These are phyloP conservation scores for Purshia tridentata DNA, from an alignment of 306 rosid genomes.

Conservation along the genomic window DNA sequence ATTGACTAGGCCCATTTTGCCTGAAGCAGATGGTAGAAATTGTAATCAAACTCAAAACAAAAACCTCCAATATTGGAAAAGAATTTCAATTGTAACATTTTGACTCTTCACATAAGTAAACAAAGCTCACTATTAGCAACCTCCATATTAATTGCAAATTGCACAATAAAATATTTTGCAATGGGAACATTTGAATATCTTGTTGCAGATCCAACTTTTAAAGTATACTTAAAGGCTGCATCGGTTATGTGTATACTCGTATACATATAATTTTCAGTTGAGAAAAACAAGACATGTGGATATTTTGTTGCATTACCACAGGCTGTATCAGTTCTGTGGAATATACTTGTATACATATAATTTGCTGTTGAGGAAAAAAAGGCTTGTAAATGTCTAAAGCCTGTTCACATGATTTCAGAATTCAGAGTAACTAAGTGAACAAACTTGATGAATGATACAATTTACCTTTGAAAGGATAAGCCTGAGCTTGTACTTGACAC, in stretches of 20 bases:
- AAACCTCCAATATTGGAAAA: neutral
- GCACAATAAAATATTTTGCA: neutral
- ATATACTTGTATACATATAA: neutral
- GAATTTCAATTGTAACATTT: neutral
- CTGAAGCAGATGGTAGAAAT: conserved; percentile 40
- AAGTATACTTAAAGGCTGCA: neutral
- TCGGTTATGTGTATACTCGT: neutral
- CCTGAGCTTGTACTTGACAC: conserved; percentile 47
- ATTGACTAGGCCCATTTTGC: conserved; percentile 64
- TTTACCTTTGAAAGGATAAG: conserved; percentile 62
- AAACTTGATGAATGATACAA: conserved; percentile 6
- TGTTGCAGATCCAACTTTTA: neutral
- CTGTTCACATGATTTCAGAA: neutral
- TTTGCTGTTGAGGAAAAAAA: neutral
- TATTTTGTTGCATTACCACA: neutral
- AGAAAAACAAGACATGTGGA: neutral
- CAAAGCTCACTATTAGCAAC: neutral
- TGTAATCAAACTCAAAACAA: conserved; percentile 1
- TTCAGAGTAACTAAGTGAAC: neutral
- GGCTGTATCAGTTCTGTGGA: neutral
- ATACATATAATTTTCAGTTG: neutral
- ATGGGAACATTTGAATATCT: neutral
- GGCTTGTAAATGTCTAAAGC: neutral
- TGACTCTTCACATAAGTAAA: neutral
- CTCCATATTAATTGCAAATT: conserved; percentile 1